Evolutionary conservation across 108 stramenopile genomes (phyloP), one percentile per base, ranked within the genome.

Genomic region (Fragilaria crotonensis): DNA sequence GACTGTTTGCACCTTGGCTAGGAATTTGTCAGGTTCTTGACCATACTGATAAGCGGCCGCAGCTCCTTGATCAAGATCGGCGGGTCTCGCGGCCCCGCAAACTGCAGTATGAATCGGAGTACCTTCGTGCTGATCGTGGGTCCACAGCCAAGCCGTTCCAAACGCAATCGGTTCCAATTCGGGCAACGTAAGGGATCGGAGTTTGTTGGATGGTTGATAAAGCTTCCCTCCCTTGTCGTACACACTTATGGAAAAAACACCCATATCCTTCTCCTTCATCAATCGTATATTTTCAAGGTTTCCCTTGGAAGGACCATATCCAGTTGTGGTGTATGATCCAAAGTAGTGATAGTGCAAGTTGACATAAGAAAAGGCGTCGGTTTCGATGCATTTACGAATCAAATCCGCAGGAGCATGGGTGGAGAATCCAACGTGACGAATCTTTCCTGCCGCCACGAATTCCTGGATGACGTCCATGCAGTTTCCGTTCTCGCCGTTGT

Each of bases 281-380:
- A 87, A 66, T 17, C 75, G 63, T 33, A 95, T 49, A 54, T 72
- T 75, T n/a, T 66, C 66, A 17, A 70, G 50, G 50, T 95, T 90
- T 19, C 89, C 93, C 7, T 66, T 52, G 20, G 29, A 30, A 33
- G 73, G 75, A 29, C 70, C 74, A 47, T 78, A 77, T 22, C 90
- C 92, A 33, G 82, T 68, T 25, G 88, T 81, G 5, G 88, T 90
- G 60, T 95, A 95, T 3, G 81, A 81, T 2, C 95, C 95, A 53
- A 79, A 69, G 62, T 67, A 90, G 62, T 95, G 93, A 71, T 92
- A 83, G 67, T 95, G 95, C 48, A 91, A 45, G 63, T 95, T 95
- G 44, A 85, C 66, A 57, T 89, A 93, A 45, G 83, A 84, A 57
- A 95, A 95, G 20, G 61, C 68, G 48, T 90, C 83, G 5, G 82